Conservation (phyloP, 73 alveolate species). For the Paramecium octaurelia region DNA sequence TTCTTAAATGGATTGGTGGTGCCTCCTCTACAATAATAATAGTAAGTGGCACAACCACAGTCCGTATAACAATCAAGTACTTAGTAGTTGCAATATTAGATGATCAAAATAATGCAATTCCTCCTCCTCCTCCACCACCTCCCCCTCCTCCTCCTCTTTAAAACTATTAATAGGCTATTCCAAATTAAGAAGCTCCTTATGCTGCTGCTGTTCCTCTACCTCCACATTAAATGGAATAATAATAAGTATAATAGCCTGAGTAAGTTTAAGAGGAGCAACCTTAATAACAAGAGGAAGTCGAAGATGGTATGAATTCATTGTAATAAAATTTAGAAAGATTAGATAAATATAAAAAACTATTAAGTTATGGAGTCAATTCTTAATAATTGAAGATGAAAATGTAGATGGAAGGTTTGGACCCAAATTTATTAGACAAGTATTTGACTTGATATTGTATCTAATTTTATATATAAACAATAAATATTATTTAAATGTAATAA, state of each 20-base stretch:
- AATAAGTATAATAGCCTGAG: neutral
- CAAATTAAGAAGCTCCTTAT: neutral
- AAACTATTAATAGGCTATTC: neutral
- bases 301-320: neutral
- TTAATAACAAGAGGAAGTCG: neutral
- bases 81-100: neutral
- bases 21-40: neutral
- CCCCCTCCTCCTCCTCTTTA: neutral
- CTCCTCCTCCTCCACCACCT: neutral
- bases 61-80: neutral
- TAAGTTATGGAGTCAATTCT: conserved; percentile 2
- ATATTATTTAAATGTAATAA: neutral
- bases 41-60: neutral
- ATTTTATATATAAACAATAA: neutral
- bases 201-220: neutral
- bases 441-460: neutral
- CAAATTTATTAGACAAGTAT: conserved; percentile 30
- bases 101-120: neutral
- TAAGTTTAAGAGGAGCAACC: neutral
- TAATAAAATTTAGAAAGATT: neutral
- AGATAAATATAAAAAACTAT: neutral
- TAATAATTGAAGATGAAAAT: conserved; percentile 10
- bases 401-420: conserved; percentile 23
- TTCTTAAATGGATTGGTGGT: neutral
- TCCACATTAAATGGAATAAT: neutral